Conservation (phyloP, 148 eudicot species). For the Spergularia marina region DNA sequence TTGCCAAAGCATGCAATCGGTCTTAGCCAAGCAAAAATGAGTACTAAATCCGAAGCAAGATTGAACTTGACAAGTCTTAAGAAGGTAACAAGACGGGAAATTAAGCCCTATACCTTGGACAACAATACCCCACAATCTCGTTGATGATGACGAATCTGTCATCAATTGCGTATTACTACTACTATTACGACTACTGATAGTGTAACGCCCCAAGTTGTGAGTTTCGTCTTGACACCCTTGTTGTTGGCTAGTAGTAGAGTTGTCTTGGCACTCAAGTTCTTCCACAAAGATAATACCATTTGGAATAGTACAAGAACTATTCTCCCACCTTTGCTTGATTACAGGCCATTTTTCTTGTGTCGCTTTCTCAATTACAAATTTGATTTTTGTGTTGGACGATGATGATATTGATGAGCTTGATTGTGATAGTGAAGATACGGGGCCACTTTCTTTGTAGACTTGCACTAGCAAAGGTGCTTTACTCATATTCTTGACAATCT, state of each 20-base stretch:
- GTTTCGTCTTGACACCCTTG: conserved; percentile 2
- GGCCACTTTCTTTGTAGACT: conserved; percentile 28
- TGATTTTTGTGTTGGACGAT: conserved; percentile 13
- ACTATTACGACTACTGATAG: neutral
- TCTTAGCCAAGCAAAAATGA: conserved; percentile 42
- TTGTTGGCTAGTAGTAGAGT: neutral
- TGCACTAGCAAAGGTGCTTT: conserved; percentile 47
- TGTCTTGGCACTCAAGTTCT: conserved; percentile 27
- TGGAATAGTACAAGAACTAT: conserved; percentile 26
- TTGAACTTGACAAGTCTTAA: conserved; percentile 43
- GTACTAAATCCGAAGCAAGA: conserved; percentile 39
- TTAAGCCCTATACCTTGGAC: conserved; percentile 44
- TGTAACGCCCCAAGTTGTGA: neutral
- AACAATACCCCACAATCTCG: conserved; percentile 43
- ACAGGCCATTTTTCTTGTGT: conserved; percentile 34
- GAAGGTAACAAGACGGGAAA: conserved; percentile 39
- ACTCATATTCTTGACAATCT: conserved; percentile 48
- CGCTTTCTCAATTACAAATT: conserved; percentile 38
- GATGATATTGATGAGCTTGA: neutral
- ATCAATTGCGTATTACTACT: neutral
- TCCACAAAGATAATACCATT: conserved; percentile 47
- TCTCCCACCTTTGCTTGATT: conserved; percentile 36
- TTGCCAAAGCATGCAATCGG: conserved; percentile 34
- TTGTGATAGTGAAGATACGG: neutral
- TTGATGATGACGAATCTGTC: conserved; percentile 16